Evolutionary conservation across 176 grass and related monocot species (phyloP), one percentile per base, ranked within the genome.

Genomic region (Poa pratensis): DNA sequence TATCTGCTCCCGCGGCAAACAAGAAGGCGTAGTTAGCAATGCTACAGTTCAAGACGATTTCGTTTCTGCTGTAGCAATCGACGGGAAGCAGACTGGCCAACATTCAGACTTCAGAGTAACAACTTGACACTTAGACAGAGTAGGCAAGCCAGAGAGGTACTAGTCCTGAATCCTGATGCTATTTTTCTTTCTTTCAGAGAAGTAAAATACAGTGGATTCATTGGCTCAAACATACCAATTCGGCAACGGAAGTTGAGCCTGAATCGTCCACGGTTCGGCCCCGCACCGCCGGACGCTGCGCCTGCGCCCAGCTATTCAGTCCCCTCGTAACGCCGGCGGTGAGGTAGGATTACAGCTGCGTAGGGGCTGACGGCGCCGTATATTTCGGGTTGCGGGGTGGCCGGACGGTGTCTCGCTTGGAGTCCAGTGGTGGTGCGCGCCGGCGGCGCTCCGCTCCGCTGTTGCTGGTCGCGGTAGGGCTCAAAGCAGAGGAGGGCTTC

Each of bases 1-100:
- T 46, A 82, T 89, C 95, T 88, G 85, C 90, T 22, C 86, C 90
- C 88, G 85, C 90, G 23, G 13, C 11, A 84, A 57, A 78, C 55
- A 9, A 79, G 20, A 20, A 62, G 70, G 43, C 70, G 2, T 18
- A 73, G 70, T 73, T 49, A 69, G 65, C 32, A 30, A 64, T 64
- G 28, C 0, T 63, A 48, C 12, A 16, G 39, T 24, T 6, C 12
- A 72, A 72, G 42, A 27, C 5, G 3, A 27, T 73, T 45, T 73
- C 49, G 22, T 52, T 51, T 51, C 24, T 51, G 9, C 15, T 49
- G 13, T 5, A 49, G 46, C 11, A 49, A 49, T 49, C 46, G 13
- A 49, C 46, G 46, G 43, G 12, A 14, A 49, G 46, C 12, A 49
- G 46, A 15, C 12, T 49, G 46, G 46, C 46, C 46, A 49, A 3